Evolutionary conservation across 2,329 filamentous ascomycete species (phyloP).

Genomic region (Xylaria polymorpha): DNA sequence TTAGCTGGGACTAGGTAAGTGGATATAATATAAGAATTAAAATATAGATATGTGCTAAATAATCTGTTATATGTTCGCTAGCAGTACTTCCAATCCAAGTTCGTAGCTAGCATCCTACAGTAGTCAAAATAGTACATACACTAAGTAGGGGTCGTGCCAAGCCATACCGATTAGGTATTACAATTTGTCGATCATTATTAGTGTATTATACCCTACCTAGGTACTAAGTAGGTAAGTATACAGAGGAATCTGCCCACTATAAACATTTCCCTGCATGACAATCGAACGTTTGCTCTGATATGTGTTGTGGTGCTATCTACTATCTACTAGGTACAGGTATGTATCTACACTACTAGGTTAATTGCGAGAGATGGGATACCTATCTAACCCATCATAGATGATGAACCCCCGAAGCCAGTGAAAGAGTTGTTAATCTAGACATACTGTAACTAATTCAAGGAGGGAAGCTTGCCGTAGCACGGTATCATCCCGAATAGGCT

Average conservation of each 20-base stretch:
- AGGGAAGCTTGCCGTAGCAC: not conserved
- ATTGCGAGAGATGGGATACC: too few relatives aligned
- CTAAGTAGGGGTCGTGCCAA: not conserved
- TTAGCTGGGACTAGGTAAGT: not conserved
- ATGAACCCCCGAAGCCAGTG: not conserved
- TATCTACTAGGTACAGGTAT: too few relatives aligned
- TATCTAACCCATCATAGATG: too few relatives aligned
- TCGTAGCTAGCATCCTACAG: not conserved
- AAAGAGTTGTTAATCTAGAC: not conserved
- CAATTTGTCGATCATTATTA: not conserved
- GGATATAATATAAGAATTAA: not conserved
- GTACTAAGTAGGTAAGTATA: not conserved
- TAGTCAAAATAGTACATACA: not conserved
- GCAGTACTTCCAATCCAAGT: not conserved
- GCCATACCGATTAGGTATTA: not conserved
- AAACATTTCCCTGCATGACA: not conserved
- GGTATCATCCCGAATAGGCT: not conserved
- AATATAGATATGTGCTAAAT: not conserved
- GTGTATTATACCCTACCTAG: not conserved
- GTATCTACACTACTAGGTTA: too few relatives aligned
- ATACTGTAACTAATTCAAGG: not conserved
- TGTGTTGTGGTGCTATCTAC: not conserved
- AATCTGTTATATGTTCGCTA: not conserved
- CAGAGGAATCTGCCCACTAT: slow-evolving; percentile 2
- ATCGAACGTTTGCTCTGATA: not conserved